phyloP scores from a whole-genome alignment of 495 filamentous ascomycete species.

The Penicillium manginii region DNA sequence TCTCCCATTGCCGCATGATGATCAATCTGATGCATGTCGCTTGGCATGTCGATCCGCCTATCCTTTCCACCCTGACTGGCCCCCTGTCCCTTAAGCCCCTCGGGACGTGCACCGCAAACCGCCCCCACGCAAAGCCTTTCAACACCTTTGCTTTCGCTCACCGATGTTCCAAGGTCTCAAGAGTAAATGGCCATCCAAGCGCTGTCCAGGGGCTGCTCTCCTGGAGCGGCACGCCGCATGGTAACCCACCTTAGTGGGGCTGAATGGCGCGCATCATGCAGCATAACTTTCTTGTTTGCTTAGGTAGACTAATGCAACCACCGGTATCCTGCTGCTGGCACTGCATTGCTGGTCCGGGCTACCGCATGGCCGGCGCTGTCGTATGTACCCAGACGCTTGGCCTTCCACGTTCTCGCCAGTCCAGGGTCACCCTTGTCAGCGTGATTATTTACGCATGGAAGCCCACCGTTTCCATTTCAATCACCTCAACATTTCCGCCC shows the following conservation, averaged over 20 bases:
- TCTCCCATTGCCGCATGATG: slow-evolving; percentile 19
- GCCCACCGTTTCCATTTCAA: not conserved
- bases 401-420: slow-evolving; percentile 16
- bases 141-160: slow-evolving; percentile 8
- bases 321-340: not conserved
- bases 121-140: slow-evolving; percentile 1
- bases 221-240: slow-evolving; percentile 6
- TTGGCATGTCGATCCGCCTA: slow-evolving; percentile 22
- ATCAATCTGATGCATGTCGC: slow-evolving; percentile 35
- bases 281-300: slow-evolving; percentile 30
- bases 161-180: slow-evolving; percentile 4
- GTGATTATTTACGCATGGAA: not conserved
- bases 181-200: not conserved
- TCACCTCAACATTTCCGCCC: not conserved
- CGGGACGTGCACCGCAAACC: not conserved
- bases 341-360: not conserved
- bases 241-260: slow-evolving; percentile 8
- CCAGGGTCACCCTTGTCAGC: not conserved
- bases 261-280: slow-evolving; percentile 29
- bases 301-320: slow-evolving; percentile 3
- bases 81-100: slow-evolving; percentile 1
- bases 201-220: not conserved
- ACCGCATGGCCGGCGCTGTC: not conserved
- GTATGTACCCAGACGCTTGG: slow-evolving; percentile 4
- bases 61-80: slow-evolving; percentile 1